phyloP scores from a whole-genome alignment of 495 filamentous ascomycete genomes.

The Tuber microsphaerosporum region DNA sequence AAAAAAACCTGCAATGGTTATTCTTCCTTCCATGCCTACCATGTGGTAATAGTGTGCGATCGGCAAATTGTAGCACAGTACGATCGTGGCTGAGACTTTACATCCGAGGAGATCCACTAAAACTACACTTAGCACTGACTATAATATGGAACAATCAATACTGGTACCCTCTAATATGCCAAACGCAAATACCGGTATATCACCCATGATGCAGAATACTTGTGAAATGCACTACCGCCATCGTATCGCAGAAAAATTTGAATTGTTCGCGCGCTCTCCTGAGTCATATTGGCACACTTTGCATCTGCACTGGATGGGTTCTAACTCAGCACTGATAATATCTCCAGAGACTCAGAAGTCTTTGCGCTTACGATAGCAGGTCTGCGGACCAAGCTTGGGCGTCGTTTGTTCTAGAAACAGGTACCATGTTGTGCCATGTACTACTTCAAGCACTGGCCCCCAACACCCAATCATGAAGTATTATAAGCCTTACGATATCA shows the following conservation, averaged over 20 bases:
- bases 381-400: not conserved
- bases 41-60: not conserved
- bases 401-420: not conserved
- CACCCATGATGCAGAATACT: not conserved
- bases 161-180: not conserved
- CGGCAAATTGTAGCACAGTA: not conserved
- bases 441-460: not conserved
- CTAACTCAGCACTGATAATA: not conserved
- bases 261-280: not conserved
- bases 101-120: not conserved
- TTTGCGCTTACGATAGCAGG: not conserved
- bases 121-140: not conserved
- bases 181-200: not conserved
- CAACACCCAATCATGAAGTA: not conserved
- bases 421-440: not conserved
- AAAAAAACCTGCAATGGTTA: not conserved
- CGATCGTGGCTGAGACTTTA: not conserved
- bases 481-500: not conserved
- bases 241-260: not conserved
- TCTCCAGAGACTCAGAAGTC: not conserved
- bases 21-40: not conserved
- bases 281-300: not conserved
- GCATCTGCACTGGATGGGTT: not conserved
- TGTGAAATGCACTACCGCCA: not conserved
- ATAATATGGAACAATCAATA: not conserved